phyloP scores from a whole-genome alignment of 139 green algal genomes.

The Coelastrella sp. region DNA sequence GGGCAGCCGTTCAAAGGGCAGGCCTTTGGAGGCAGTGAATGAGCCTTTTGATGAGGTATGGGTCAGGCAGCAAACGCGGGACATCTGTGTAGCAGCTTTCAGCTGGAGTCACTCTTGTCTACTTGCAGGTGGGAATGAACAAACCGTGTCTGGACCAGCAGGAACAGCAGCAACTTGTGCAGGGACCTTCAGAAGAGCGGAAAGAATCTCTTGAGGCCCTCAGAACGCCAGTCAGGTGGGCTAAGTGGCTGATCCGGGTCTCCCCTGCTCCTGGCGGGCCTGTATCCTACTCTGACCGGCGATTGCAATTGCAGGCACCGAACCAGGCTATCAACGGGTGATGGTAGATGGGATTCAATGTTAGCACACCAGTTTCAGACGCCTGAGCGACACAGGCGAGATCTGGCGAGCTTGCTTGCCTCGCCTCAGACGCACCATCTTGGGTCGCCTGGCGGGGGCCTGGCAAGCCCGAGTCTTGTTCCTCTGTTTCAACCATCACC shows the following conservation, averaged over 20 bases:
- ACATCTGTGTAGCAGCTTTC: background rate
- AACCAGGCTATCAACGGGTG: background rate
- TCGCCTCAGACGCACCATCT: background rate
- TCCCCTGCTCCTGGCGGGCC: background rate
- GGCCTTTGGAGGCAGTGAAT: background rate
- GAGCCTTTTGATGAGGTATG: background rate
- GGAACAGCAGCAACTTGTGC: background rate
- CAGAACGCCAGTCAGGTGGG: background rate
- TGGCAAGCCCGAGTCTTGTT: constrained; percentile 11
- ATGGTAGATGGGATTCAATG: constrained; percentile 13
- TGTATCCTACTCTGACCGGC: background rate
- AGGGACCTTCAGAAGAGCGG: background rate
- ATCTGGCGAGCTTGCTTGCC: background rate
- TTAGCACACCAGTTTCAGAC: constrained; percentile 16
- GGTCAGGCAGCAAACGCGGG: background rate
- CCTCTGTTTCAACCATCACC: constrained; percentile 34
- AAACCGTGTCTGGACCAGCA: background rate
- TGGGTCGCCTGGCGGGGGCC: constrained; percentile 4
- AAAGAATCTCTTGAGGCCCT: background rate
- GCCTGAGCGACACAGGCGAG: constrained; percentile 21
- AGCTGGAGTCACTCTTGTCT: background rate
- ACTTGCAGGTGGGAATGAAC: background rate
- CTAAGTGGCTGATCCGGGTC: background rate
- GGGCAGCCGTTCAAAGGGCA: background rate
- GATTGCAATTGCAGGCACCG: background rate